Percentiles rank a stretch among this genome's conserved stretches.
Evolutionary conservation across 2,329 filamentous ascomycete species (phyloP).

Genomic region (Hymenoscyphus salicellus): DNA sequence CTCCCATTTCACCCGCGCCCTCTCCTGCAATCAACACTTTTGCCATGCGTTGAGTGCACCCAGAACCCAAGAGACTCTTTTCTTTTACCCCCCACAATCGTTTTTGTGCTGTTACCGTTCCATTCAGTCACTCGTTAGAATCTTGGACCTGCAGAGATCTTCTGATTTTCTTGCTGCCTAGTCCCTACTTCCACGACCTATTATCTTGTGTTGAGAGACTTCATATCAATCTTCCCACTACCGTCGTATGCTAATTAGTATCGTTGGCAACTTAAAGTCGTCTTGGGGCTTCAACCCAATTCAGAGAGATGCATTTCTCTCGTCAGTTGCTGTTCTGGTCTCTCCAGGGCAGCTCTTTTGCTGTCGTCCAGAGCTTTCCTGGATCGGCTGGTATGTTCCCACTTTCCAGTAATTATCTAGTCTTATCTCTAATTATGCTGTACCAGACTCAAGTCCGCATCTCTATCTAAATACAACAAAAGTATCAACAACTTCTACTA

Average conservation of each 20-base stretch:
- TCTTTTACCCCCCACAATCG: constrained; percentile 8
- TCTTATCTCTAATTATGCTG: not conserved
- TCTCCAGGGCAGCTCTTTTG: constrained; percentile 15
- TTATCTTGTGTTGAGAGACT: not conserved
- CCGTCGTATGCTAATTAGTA: not conserved
- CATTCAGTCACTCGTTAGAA: not conserved
- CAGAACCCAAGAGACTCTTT: constrained; percentile 2
- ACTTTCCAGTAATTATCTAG: not conserved
- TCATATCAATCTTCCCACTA: not conserved
- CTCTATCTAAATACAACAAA: constrained; percentile 5
- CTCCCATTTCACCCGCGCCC: constrained; percentile 7
- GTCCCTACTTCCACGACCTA: not conserved
- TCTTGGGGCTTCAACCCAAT: not conserved
- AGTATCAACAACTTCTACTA: not conserved
- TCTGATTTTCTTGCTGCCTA: not conserved
- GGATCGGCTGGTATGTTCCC: constrained; percentile 12
- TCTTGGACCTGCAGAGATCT: not conserved
- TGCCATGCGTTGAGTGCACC: constrained; percentile 9
- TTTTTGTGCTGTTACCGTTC: constrained; percentile 4
- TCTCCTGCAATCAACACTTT: constrained; percentile 8
- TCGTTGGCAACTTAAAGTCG: not conserved
- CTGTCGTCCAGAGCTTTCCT: constrained; percentile 9
- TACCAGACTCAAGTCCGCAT: not conserved
- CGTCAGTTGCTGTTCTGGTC: constrained; percentile 17
- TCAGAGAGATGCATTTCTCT: constrained; percentile 20